These are phyloP conservation scores for Cenococcum geophilum DNA, from an alignment of 495 filamentous ascomycete species.

Conservation along the genomic window DNA sequence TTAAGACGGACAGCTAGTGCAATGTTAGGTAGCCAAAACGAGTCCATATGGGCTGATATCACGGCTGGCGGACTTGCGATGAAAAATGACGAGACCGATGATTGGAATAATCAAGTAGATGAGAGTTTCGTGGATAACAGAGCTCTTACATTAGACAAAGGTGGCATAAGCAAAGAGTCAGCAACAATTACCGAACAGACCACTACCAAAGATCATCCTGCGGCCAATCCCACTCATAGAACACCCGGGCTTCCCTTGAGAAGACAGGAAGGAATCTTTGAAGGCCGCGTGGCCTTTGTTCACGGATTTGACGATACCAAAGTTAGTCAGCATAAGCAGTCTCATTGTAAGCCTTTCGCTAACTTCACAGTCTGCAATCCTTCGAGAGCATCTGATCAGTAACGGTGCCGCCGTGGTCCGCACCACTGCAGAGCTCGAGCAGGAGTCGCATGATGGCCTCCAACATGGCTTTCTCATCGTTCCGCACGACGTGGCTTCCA, in stretches of 20 bases:
- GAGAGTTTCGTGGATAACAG: neutral
- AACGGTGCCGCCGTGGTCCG: constrained; percentile 45
- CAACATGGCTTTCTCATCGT: constrained; percentile 25
- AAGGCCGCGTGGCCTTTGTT: constrained; percentile 28
- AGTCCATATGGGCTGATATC: constrained; percentile 84
- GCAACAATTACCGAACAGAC: neutral
- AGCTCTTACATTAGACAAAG: neutral
- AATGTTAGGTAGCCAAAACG: constrained; percentile 50
- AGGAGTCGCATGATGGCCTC: constrained; percentile 19
- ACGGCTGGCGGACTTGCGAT: constrained; percentile 49
- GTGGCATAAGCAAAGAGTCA: neutral
- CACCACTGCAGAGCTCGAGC: constrained; percentile 17
- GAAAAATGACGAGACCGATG: constrained; percentile 38
- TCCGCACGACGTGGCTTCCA: constrained; percentile 23
- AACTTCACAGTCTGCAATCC: constrained; percentile 26
- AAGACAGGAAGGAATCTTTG: constrained; percentile 28
- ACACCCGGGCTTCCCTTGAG: neutral
- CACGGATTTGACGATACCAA: constrained; percentile 30
- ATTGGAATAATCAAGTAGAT: constrained; percentile 28
- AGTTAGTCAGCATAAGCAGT: constrained; percentile 7
- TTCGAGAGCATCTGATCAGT: constrained; percentile 49
- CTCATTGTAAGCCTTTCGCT: constrained; percentile 7
- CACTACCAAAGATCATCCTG: too few species aligned
- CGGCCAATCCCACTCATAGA: neutral
- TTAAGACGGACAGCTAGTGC: constrained; percentile 28